Evolutionary conservation across 257 asterid species (phyloP), one percentile per base, ranked within the genome.

Genomic region (Nicotiana sylvestris): DNA sequence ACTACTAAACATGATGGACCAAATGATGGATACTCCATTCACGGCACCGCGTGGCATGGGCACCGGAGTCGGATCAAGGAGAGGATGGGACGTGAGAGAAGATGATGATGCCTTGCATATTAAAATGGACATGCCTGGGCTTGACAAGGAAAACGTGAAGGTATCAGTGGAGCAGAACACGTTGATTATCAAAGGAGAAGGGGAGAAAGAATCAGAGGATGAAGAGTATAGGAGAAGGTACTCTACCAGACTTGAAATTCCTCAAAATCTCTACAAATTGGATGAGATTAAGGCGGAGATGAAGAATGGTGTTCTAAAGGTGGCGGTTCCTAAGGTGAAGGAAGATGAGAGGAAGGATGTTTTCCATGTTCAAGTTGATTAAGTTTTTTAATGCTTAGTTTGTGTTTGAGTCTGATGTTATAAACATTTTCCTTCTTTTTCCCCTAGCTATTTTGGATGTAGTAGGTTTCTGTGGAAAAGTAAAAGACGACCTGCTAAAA

Each of bases 1-100:
- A 33, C 82, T 95, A 37, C 85, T 92, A 84, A 93, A 91, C 92
- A 66, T 88, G 91, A 87, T 93, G 97, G 98, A 93, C 64, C 94
- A 87, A 4, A 18, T 93, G 25, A 81, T 83, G 88, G 96, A 86
- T 8, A 55, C 79, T 43, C 91, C 92, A 2, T 76, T 86, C 2
- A 9, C 25, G 1, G 39, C 82, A 4, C 29, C 66, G 1, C 83
- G 81, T 0, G 81, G 81, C 37, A 25, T 46, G 16, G 82, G 81
- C 0, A 5, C 82, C 1, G 85, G 76, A 10, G 56, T 60, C 0
- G 72, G 77, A 8, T 8, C 64, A 3, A 61, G 81, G 29, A 84
- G 92, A 64, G 89, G 85, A 9, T 89, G 89, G 92, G 88, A 87
- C 33, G 83, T 83, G 66, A 78, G 35, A 70, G 92, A 89, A 65